phyloP scores from a whole-genome alignment of 495 filamentous ascomycete species.

The Penicillium samsonianum region DNA sequence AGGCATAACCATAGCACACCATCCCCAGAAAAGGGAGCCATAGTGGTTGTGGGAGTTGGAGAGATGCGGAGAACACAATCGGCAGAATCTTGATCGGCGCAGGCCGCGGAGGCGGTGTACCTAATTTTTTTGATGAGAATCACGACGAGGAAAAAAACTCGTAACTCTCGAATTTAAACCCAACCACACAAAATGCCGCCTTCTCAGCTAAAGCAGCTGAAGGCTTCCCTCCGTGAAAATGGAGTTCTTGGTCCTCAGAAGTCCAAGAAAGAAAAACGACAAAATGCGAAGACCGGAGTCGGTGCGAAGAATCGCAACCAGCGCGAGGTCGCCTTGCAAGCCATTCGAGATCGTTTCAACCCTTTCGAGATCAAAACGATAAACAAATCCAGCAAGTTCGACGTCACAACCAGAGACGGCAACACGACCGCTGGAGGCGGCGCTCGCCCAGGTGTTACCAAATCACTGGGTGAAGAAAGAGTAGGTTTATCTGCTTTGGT shows the following conservation, averaged over 20 bases:
- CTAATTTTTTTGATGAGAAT: conserved; percentile 30
- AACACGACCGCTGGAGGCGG: conserved; percentile 50
- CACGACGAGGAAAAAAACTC: conserved; percentile 24
- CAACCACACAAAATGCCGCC: conserved; percentile 67
- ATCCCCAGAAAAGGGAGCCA: conserved; percentile 46
- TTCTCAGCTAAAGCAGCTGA: conserved; percentile 94
- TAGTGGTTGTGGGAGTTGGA: conserved; percentile 21
- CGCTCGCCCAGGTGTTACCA: conserved; percentile 77
- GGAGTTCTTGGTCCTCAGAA: conserved; percentile 86
- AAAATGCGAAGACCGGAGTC: conserved; percentile 64
- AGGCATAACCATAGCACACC: conserved; percentile 48
- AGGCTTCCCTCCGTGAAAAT: conserved; percentile 80
- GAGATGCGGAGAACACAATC: conserved; percentile 34
- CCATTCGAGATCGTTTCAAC: conserved; percentile 93
- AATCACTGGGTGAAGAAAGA: conserved; percentile 83
- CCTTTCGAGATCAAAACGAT: conserved; percentile 88
- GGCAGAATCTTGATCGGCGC: conserved; percentile 37
- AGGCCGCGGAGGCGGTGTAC: conserved; percentile 35
- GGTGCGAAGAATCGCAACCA: conserved; percentile 67
- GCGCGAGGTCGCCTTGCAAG: conserved; percentile 70
- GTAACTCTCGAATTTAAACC: conserved; percentile 12
- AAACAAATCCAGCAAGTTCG: conserved; percentile 70
- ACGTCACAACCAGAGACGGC: conserved; percentile 61
- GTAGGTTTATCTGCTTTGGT: conserved; percentile 48
- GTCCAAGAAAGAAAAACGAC: conserved; percentile 86